Conservation (phyloP, 1,139 yeast genomes). For the Diutina neorugosa region DNA sequence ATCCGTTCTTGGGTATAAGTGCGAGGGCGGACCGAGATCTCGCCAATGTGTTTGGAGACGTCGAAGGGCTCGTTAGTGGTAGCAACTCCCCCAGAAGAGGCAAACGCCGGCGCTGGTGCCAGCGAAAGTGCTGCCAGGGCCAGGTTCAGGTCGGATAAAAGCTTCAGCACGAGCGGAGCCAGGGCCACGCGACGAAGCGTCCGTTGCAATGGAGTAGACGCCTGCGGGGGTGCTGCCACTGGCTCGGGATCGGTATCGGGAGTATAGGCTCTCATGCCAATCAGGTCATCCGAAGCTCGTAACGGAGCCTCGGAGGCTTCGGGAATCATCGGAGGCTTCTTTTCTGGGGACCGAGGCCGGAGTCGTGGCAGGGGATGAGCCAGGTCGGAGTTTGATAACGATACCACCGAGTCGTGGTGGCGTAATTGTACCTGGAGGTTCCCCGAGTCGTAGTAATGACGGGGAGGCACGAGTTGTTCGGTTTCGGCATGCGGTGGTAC, state of each 20-base stretch:
- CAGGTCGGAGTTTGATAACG: slow-evolving; percentile 6
- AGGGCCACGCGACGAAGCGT: slow-evolving; percentile 69
- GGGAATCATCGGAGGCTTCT: background rate
- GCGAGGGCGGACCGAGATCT: slow-evolving; percentile 39
- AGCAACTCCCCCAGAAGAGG: too few species aligned
- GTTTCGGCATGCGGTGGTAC: slow-evolving; percentile 31
- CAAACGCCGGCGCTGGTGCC: too few species aligned
- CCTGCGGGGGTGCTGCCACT: background rate
- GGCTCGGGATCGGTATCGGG: background rate
- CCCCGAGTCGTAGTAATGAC: slow-evolving; percentile 7
- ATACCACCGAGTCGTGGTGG: slow-evolving; percentile 29
- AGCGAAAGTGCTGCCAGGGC: background rate
- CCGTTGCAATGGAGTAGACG: slow-evolving; percentile 24
- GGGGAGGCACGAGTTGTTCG: background rate
- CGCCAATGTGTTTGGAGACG: slow-evolving; percentile 35
- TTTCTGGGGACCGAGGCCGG: slow-evolving; percentile 10
- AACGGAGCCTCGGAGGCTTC: background rate
- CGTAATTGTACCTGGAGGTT: slow-evolving; percentile 22
- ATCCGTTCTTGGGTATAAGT: slow-evolving; percentile 45
- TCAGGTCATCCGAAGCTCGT: background rate
- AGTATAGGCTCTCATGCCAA: background rate
- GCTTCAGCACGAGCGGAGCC: slow-evolving; percentile 50
- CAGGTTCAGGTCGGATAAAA: slow-evolving; percentile 10
- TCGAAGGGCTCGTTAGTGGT: background rate
- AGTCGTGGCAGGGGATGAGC: slow-evolving; percentile 6